Percentiles rank a stretch among this genome's conserved stretches.
Evolutionary conservation across 2,329 filamentous ascomycete genomes (phyloP).

Genomic region (Ophiosphaerella narmari): DNA sequence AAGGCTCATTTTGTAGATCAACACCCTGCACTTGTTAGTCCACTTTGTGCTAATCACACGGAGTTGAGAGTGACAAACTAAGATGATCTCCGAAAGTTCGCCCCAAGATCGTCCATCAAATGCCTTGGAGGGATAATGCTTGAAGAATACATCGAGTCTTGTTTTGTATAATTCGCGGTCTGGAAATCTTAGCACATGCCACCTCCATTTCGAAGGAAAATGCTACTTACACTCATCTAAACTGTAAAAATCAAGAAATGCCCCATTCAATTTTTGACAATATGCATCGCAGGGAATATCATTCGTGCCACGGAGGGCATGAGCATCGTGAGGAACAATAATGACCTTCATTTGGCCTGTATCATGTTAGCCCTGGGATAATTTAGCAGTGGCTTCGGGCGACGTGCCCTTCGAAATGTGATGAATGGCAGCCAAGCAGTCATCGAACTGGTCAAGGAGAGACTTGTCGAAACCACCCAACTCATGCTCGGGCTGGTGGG

Average conservation of each 20-base stretch:
- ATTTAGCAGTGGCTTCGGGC: not conserved
- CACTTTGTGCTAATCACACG: not conserved
- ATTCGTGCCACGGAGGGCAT: constrained; percentile 38
- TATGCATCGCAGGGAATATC: constrained; percentile 41
- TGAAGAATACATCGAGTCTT: constrained; percentile 40
- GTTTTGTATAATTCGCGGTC: constrained; percentile 37
- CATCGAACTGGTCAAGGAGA: constrained; percentile 41
- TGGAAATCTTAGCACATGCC: constrained; percentile 1
- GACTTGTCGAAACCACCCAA: constrained; percentile 38
- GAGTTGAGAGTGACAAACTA: constrained; percentile 22
- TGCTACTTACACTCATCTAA: constrained; percentile 26
- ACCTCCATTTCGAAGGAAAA: not conserved
- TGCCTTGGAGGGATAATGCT: constrained; percentile 41
- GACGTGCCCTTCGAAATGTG: constrained; percentile 37
- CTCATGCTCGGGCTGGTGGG: constrained; percentile 31
- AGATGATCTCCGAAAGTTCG: constrained; percentile 36
- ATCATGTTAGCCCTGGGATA: not conserved
- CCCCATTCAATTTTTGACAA: constrained; percentile 35
- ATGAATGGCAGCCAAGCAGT: constrained; percentile 42
- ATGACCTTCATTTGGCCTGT: constrained; percentile 43
- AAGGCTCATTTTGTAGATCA: constrained; percentile 43
- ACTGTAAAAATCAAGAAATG: constrained; percentile 45
- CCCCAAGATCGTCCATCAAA: constrained; percentile 39
- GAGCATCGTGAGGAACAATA: constrained; percentile 42
- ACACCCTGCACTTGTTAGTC: constrained; percentile 30